Percentiles rank a stretch among this genome's conserved stretches.
phyloP scores from a whole-genome alignment of 345 rosid species.

The Moricandia arvensis region DNA sequence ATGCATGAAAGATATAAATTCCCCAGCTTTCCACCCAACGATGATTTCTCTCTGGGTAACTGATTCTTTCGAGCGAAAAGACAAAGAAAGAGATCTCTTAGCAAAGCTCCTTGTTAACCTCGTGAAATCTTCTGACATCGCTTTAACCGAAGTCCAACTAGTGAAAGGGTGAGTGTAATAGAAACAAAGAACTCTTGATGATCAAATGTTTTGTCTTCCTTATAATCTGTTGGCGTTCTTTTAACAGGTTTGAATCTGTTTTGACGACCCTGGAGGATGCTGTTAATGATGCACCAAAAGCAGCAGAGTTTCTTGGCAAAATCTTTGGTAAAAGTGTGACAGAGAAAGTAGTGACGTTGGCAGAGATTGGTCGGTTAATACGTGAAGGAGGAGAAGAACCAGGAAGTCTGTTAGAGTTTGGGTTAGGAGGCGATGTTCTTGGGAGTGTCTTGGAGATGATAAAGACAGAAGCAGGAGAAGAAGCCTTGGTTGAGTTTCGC shows the following conservation, averaged over 20 bases:
- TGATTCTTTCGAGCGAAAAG: constrained; percentile 96
- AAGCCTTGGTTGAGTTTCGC: constrained; percentile 48
- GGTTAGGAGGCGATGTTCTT: constrained; percentile 82
- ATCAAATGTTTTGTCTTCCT: background rate
- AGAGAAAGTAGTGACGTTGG: constrained; percentile 51
- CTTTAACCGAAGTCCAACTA: constrained; percentile 53
- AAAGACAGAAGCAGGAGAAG: constrained; percentile 60
- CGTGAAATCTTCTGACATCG: constrained; percentile 48
- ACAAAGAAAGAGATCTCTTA: constrained; percentile 78
- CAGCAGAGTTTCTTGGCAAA: constrained; percentile 75
- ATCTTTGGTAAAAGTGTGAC: constrained; percentile 58
- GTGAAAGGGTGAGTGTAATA: constrained; percentile 61
- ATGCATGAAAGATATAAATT: constrained; percentile 85
- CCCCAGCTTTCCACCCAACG: constrained; percentile 72
- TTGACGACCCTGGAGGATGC: constrained; percentile 78
- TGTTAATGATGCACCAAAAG: constrained; percentile 93
- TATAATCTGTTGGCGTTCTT: background rate
- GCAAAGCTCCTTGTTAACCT: constrained; percentile 77
- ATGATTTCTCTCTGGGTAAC: constrained; percentile 90
- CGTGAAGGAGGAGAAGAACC: constrained; percentile 70
- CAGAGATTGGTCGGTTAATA: constrained; percentile 59
- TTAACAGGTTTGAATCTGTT: constrained; percentile 64
- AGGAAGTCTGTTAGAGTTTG: constrained; percentile 54
- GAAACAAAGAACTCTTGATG: background rate
- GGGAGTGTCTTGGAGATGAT: constrained; percentile 72